These are phyloP conservation scores for Tubosaeta sp. DNA, from an alignment of 768 basidiomycete genomes.

Conservation along the genomic window DNA sequence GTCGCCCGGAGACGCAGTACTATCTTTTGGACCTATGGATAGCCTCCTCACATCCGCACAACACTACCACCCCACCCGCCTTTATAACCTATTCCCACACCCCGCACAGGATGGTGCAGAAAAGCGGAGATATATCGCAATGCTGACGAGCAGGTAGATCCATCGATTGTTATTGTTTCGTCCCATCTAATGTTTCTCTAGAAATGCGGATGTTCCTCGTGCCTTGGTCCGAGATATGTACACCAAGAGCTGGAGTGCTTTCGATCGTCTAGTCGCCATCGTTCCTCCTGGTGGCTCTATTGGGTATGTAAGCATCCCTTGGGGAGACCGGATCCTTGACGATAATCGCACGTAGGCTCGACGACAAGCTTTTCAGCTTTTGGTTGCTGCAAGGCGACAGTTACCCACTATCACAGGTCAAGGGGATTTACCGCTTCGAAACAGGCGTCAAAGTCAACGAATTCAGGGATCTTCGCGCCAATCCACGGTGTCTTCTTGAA, in stretches of 20 bases:
- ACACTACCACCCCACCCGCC: slow-evolving; percentile 68
- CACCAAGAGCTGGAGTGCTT: slow-evolving; percentile 90
- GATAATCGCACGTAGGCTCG: slow-evolving; percentile 52
- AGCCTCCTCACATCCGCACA: slow-evolving; percentile 69
- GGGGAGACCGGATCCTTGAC: background rate
- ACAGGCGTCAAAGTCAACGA: slow-evolving; percentile 85
- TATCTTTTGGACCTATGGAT: slow-evolving; percentile 82
- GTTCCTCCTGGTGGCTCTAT: slow-evolving; percentile 90
- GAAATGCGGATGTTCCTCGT: slow-evolving; percentile 82
- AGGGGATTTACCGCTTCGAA: slow-evolving; percentile 85
- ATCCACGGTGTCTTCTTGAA: slow-evolving; percentile 82
- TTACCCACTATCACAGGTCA: slow-evolving; percentile 71
- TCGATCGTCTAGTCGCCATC: slow-evolving; percentile 82
- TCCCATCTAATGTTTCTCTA: slow-evolving; percentile 21
- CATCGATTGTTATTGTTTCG: background rate
- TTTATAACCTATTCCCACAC: slow-evolving; percentile 74
- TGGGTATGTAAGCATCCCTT: slow-evolving; percentile 48
- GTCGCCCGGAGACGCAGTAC: slow-evolving; percentile 65
- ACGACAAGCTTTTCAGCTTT: slow-evolving; percentile 89
- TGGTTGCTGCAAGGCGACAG: slow-evolving; percentile 81
- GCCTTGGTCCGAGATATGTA: slow-evolving; percentile 87
- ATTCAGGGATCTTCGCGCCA: slow-evolving; percentile 84
- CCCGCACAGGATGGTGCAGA: slow-evolving; percentile 76
- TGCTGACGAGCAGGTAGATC: slow-evolving; percentile 62
- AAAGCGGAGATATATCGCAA: slow-evolving; percentile 69